These are phyloP conservation scores for Cladorrhinum sp. DNA, from an alignment of 2,329 filamentous ascomycete species.

Conservation along the genomic window DNA sequence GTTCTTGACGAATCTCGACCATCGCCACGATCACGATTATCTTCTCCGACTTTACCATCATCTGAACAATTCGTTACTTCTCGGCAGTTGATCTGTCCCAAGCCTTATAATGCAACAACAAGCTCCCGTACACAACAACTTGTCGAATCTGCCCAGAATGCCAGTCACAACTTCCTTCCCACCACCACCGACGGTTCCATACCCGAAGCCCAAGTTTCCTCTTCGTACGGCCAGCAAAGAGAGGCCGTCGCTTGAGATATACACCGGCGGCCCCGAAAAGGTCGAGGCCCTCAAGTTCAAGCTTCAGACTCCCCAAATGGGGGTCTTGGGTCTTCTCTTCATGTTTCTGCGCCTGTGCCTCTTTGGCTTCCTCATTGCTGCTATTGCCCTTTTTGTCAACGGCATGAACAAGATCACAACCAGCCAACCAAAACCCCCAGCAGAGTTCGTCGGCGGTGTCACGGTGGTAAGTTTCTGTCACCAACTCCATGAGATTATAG, in stretches of 20 bases:
- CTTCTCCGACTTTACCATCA: background rate
- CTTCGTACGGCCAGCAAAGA: constrained; percentile 25
- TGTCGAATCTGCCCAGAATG: constrained; percentile 23
- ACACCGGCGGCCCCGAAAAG: constrained; percentile 19
- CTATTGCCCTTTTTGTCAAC: constrained; percentile 25
- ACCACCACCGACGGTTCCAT: constrained; percentile 25
- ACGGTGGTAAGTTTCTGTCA: constrained; percentile 23
- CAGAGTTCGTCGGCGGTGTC: constrained; percentile 26
- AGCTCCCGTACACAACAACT: background rate
- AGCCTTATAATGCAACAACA: constrained; percentile 3
- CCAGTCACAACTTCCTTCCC: constrained; percentile 23
- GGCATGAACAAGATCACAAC: constrained; percentile 24
- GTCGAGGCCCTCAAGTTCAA: constrained; percentile 15
- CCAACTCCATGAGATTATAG: too few species aligned
- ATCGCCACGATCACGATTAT: constrained; percentile 4
- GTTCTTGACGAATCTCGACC: constrained; percentile 7
- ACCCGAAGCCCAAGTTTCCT: constrained; percentile 25
- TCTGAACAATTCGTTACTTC: background rate
- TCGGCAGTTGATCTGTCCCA: constrained; percentile 26
- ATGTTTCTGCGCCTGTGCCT: constrained; percentile 24
- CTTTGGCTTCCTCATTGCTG: constrained; percentile 22
- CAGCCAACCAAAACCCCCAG: constrained; percentile 20
- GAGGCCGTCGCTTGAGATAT: constrained; percentile 24
- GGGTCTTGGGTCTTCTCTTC: constrained; percentile 27
- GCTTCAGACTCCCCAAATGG: constrained; percentile 24